phyloP scores from a whole-genome alignment of 805 yeast genomes.

The Sporopachydermia quercuum region DNA sequence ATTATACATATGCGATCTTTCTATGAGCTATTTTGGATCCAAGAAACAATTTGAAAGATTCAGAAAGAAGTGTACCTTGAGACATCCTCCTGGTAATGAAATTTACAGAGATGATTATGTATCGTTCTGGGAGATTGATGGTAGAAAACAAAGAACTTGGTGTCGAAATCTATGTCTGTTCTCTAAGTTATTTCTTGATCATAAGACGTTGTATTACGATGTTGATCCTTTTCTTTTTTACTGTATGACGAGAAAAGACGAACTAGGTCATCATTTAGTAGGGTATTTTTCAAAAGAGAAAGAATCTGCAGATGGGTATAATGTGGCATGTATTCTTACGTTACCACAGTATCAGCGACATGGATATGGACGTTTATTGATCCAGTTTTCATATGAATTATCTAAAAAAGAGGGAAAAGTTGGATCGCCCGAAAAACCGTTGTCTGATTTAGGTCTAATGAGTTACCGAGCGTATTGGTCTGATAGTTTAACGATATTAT shows the following conservation, averaged over 20 bases:
- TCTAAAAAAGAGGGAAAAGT: constrained; percentile 78
- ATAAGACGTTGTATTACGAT: constrained; percentile 90
- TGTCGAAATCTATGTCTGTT: constrained; percentile 86
- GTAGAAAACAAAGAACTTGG: constrained; percentile 92
- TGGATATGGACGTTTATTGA: constrained; percentile 85
- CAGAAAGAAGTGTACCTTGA: constrained; percentile 71
- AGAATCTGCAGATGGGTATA: constrained; percentile 88
- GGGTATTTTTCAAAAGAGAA: constrained; percentile 96
- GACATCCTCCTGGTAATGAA: constrained; percentile 98
- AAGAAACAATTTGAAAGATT: constrained; percentile 85
- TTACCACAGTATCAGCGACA: constrained; percentile 91
- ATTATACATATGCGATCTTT: constrained; percentile 82
- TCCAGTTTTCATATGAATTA: constrained; percentile 85
- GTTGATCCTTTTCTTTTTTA: constrained; percentile 96
- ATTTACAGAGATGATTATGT: constrained; percentile 87
- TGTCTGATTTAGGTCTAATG: constrained; percentile 84
- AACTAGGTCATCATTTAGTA: constrained; percentile 85
- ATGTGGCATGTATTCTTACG: constrained; percentile 93
- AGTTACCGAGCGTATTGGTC: constrained; percentile 96
- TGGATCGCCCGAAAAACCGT: constrained; percentile 96
- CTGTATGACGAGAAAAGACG: constrained; percentile 86
- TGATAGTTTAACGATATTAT: constrained; percentile 61
- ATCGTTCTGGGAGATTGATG: constrained; percentile 95
- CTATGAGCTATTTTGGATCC: constrained; percentile 79
- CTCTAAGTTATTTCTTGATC: constrained; percentile 86